A percentile compares a stretch with the other conserved stretches of the same genome.
These are phyloP conservation scores for Solanum infundibuliforme DNA, from an alignment of 257 asterid genomes.

Conservation along the genomic window DNA sequence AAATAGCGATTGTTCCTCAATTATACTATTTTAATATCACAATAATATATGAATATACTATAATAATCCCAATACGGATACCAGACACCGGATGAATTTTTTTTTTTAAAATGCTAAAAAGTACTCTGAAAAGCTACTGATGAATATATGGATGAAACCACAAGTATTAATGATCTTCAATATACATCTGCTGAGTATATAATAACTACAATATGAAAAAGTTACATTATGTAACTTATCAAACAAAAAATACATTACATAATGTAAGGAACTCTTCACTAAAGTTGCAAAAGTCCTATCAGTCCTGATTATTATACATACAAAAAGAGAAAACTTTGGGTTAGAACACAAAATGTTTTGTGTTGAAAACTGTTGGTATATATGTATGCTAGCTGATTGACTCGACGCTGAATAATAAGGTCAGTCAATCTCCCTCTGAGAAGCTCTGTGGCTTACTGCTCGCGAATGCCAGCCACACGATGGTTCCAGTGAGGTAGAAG, in stretches of 20 bases:
- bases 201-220: background rate
- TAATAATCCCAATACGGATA: too few relatives aligned
- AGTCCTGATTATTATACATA: background rate
- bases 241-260: background rate
- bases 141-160: background rate
- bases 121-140: too few relatives aligned
- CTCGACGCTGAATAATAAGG: background rate
- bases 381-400: background rate
- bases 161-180: background rate
- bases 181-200: background rate
- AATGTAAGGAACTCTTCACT: background rate
- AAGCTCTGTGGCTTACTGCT: conserved; percentile 86
- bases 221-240: background rate
- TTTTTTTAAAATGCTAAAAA: too few relatives aligned
- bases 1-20: too few relatives aligned
- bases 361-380: background rate
- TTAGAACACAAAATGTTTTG: background rate
- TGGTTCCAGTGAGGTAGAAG: conserved; percentile 94
- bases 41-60: too few relatives aligned
- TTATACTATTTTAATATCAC: too few relatives aligned
- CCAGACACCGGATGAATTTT: too few relatives aligned
- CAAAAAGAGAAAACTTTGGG: background rate
- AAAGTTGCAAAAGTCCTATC: background rate
- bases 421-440: conserved; percentile 28
- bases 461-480: conserved; percentile 84